Conservation (phyloP, 1,284 basidiomycete species). For the Apiotrichum domesticum region DNA sequence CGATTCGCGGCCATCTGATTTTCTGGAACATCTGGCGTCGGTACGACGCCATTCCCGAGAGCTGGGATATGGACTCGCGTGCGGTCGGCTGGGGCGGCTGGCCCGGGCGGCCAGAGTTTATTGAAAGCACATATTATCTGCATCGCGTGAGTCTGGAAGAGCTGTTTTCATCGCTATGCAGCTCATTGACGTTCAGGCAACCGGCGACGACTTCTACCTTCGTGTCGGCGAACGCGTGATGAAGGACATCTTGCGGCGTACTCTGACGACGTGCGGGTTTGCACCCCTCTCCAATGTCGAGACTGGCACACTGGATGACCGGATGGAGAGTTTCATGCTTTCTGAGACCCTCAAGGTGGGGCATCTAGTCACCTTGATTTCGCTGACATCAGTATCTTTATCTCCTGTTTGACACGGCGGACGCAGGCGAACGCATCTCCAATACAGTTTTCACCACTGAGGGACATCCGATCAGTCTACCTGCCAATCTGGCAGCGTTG, state of each 20-base stretch:
- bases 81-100: conserved; percentile 72
- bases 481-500: conserved; percentile 53
- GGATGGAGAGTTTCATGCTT: conserved; percentile 88
- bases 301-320: conserved; percentile 67
- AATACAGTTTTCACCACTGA: conserved; percentile 82
- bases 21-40: conserved; percentile 86
- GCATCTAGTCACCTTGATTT: too few species aligned
- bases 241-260: conserved; percentile 63
- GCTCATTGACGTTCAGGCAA: conserved; percentile 57
- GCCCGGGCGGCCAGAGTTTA: conserved; percentile 78
- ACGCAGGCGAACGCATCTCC: conserved; percentile 51
- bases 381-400: conserved; percentile 65
- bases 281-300: conserved; percentile 72
- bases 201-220: conserved; percentile 82
- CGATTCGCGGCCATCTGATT: conserved; percentile 74
- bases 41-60: conserved; percentile 78
- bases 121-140: conserved; percentile 90
- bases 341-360: conserved; percentile 73
- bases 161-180: too few species aligned
- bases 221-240: conserved; percentile 80
- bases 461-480: conserved; percentile 76
- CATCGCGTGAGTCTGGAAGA: conserved; percentile 60
- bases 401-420: conserved; percentile 80
- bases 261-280: conserved; percentile 78
- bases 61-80: conserved; percentile 71